Percentiles rank a stretch among this genome's conserved stretches.
Conservation (phyloP, 2,329 filamentous ascomycete species). For the Clonostachys rhizophaga region DNA sequence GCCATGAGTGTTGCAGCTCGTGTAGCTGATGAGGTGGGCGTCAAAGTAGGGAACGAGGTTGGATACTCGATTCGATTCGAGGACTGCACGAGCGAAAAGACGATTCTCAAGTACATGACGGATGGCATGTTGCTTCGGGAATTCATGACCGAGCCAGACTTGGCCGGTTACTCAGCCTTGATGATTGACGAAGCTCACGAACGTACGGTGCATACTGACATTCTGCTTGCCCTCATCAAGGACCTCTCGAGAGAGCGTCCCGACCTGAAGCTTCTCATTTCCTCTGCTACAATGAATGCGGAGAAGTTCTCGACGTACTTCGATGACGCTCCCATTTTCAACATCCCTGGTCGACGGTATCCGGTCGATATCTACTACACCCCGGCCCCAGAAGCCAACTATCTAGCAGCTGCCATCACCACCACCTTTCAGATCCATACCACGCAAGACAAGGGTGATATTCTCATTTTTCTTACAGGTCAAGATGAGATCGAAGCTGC, state of each 20-base stretch:
- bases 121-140: slow-evolving; percentile 92
- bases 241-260: slow-evolving; percentile 79
- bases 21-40: slow-evolving; percentile 90
- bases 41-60: slow-evolving; percentile 86
- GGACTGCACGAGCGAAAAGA: slow-evolving; percentile 86
- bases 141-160: slow-evolving; percentile 81
- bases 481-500: slow-evolving; percentile 95
- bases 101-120: slow-evolving; percentile 91
- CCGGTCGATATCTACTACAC: slow-evolving; percentile 92
- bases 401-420: slow-evolving; percentile 83
- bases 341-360: slow-evolving; percentile 84
- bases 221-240: slow-evolving; percentile 82
- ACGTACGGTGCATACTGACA: slow-evolving; percentile 84
- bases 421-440: slow-evolving; percentile 96
- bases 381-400: slow-evolving; percentile 87
- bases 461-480: slow-evolving; percentile 90
- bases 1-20: slow-evolving; percentile 97
- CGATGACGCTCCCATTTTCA: slow-evolving; percentile 89
- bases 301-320: slow-evolving; percentile 91
- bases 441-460: slow-evolving; percentile 79
- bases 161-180: slow-evolving; percentile 77
- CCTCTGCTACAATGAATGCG: slow-evolving; percentile 91
- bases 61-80: slow-evolving; percentile 96
- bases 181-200: slow-evolving; percentile 99
- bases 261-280: slow-evolving; percentile 87